These are phyloP conservation scores for Heterobasidion annosum DNA, from an alignment of 1,284 basidiomycete genomes.

Conservation along the genomic window DNA sequence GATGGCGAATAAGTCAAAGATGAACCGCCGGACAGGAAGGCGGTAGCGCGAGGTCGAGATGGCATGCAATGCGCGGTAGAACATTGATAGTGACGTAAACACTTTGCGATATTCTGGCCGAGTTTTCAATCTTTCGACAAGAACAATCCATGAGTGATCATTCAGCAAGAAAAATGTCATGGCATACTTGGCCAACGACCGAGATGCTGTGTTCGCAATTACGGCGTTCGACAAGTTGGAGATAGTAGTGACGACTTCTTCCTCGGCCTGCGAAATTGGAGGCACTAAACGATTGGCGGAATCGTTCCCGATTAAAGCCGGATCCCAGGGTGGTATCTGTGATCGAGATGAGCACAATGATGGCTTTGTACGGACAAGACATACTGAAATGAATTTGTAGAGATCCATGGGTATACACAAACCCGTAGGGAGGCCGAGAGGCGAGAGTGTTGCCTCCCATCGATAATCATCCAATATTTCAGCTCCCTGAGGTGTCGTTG, in stretches of 20 bases:
- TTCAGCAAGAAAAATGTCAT: background rate
- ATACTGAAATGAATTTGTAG: slow-evolving; percentile 71
- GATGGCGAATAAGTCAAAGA: slow-evolving; percentile 88
- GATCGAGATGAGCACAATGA: background rate
- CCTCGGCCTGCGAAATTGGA: slow-evolving; percentile 63
- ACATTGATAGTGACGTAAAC: slow-evolving; percentile 72
- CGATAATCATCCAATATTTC: slow-evolving; percentile 85
- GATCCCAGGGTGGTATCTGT: slow-evolving; percentile 76
- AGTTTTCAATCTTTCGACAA: slow-evolving; percentile 60
- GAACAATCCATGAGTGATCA: slow-evolving; percentile 3
- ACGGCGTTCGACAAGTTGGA: slow-evolving; percentile 95
- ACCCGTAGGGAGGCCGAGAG: slow-evolving; percentile 84
- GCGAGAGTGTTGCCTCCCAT: slow-evolving; percentile 88
- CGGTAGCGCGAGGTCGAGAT: slow-evolving; percentile 87
- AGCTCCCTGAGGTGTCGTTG: slow-evolving; percentile 65
- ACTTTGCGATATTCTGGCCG: slow-evolving; percentile 67
- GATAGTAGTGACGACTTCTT: slow-evolving; percentile 85
- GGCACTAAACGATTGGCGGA: slow-evolving; percentile 48
- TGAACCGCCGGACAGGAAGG: slow-evolving; percentile 83
- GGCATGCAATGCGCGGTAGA: slow-evolving; percentile 78
- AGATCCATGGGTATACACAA: slow-evolving; percentile 84
- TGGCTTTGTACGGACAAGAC: slow-evolving; percentile 19
- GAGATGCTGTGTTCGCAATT: slow-evolving; percentile 87
- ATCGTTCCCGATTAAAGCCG: slow-evolving; percentile 32
- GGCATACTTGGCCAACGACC: slow-evolving; percentile 71